Evolutionary conservation across 2,329 filamentous ascomycete genomes (phyloP).

Genomic region (Aspergillus fructus): DNA sequence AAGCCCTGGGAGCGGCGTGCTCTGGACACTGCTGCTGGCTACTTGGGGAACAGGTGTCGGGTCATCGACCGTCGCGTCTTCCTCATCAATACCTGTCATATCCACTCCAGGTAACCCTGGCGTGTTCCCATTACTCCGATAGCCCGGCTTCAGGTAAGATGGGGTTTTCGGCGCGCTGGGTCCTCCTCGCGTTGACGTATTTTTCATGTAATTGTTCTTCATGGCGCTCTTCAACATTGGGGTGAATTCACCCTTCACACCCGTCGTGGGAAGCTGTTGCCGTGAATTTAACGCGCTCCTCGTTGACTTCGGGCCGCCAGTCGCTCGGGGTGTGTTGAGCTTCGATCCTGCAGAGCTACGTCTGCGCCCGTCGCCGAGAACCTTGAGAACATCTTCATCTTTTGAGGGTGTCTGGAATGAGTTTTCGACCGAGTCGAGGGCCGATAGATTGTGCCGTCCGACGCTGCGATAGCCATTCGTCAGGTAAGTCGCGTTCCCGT

Average conservation of each 20-base stretch:
- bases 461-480: slow-evolving; percentile 61
- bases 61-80: slow-evolving; percentile 64
- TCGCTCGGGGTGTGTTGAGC: slow-evolving; percentile 72
- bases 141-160: slow-evolving; percentile 60
- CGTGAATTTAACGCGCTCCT: slow-evolving; percentile 63
- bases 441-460: slow-evolving; percentile 41
- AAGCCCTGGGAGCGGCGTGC: slow-evolving; percentile 75
- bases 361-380: slow-evolving; percentile 64
- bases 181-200: slow-evolving; percentile 62
- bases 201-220: slow-evolving; percentile 62
- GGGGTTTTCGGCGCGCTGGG: slow-evolving; percentile 64
- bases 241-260: slow-evolving; percentile 76
- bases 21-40: slow-evolving; percentile 75
- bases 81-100: slow-evolving; percentile 65
- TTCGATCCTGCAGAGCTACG: slow-evolving; percentile 55
- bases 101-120: slow-evolving; percentile 73
- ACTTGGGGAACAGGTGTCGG: slow-evolving; percentile 74
- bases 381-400: slow-evolving; percentile 72
- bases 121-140: slow-evolving; percentile 68
- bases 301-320: slow-evolving; percentile 50
- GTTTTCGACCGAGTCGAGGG: slow-evolving; percentile 79
- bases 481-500: slow-evolving; percentile 81
- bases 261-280: slow-evolving; percentile 66
- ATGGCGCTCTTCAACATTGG: slow-evolving; percentile 80
- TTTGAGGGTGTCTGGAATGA: slow-evolving; percentile 82